phyloP scores from a whole-genome alignment of 108 stramenopile species.

The Stephanodiscus triporus region DNA sequence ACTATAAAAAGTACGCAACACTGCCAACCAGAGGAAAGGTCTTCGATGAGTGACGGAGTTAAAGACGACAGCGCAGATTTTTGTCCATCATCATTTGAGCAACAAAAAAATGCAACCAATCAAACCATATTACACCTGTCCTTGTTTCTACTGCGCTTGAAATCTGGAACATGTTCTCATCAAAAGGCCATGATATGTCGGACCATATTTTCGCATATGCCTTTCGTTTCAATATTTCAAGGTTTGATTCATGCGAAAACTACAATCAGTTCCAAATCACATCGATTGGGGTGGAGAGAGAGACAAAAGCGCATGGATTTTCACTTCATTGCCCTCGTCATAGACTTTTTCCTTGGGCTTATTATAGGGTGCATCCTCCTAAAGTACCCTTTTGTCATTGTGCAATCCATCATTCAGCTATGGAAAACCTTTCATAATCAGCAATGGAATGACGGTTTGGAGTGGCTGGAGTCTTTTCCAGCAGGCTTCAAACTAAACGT shows the following conservation, averaged over 20 bases:
- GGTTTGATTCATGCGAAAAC: background rate
- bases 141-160: background rate
- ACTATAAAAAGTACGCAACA: background rate
- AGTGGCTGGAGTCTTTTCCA: constrained; percentile 77
- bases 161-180: background rate
- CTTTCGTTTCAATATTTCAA: background rate
- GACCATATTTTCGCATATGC: background rate
- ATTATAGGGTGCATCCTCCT: constrained; percentile 19
- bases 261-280: background rate
- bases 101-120: background rate
- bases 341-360: constrained; percentile 28
- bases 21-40: background rate
- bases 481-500: constrained; percentile 86
- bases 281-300: background rate
- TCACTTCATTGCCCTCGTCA: constrained; percentile 3
- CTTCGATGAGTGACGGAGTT: background rate
- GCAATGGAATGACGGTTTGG: constrained; percentile 37
- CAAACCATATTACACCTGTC: background rate
- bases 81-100: background rate
- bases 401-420: constrained; percentile 1
- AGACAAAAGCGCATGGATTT: background rate
- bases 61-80: background rate
- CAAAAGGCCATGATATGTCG: background rate
- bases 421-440: constrained; percentile 16
- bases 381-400: constrained; percentile 4